Evolutionary conservation across 129 eudicot genomes (phyloP), one percentile per base, ranked within the genome.

Genomic region (Kitagawia praeruptora): DNA sequence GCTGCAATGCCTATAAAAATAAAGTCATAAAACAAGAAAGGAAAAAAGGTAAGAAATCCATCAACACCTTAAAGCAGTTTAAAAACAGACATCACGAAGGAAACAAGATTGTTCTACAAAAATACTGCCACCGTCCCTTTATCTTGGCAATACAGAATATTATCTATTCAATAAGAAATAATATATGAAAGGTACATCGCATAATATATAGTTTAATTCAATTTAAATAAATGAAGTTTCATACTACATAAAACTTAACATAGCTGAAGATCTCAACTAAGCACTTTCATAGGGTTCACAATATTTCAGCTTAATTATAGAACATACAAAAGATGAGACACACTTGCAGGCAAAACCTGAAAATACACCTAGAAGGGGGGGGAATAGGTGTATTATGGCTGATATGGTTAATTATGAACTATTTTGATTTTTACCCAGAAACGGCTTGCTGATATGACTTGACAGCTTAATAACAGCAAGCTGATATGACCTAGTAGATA

Each of bases 1-100:
- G 88, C 86, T 93, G 98, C 84, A 93, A 86, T 51, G 97, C 98
- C 98, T n/a, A n/a, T 93, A 82, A 82, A 37, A 66, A 51, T 13
- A 28, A 0, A 66, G 72, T 27, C 75, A 42, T 39, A 70, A 41
- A 37, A 37, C 13, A 18, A 42, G 11, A 2, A 34, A 45, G 27
- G 28, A 4, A 34, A 46, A 45, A n/a, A n/a, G n/a, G n/a, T n/a
- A n/a, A n/a, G n/a, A n/a, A n/a, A n/a, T n/a, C n/a, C n/a, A n/a
- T n/a, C 67, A 58, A 7, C 34, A n/a, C 14, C 67, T 56, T 23
- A 42, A 10, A n/a, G 12, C 16, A 74, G 48, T 21, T 44, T 74
- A 5, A 38, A 19, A 14, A 44, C 42, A 31, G 34, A 8, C 40
- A 37, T 9, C 48, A 23, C 5, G 5, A 44, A 25, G 16, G 31